Conservation (phyloP, 1,139 yeast genomes). For the Kluyveromyces sp. region DNA sequence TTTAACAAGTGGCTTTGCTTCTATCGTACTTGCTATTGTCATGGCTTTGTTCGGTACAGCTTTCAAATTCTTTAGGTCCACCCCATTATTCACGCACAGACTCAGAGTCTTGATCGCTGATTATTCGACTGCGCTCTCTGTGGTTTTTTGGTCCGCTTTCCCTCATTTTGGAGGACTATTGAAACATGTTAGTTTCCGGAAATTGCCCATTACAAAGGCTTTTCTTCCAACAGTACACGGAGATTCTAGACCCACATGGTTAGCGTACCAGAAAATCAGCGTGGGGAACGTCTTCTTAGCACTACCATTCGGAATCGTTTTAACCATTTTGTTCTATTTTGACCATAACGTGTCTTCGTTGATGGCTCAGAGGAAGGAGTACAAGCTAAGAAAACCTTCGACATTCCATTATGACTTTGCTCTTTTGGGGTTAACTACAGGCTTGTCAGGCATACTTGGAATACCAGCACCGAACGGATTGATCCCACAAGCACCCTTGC, state of each 20-base stretch:
- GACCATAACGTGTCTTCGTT: slow-evolving; percentile 93
- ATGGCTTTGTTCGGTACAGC: slow-evolving; percentile 72
- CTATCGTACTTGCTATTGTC: slow-evolving; percentile 62
- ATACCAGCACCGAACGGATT: slow-evolving; percentile 94
- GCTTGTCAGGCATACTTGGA: slow-evolving; percentile 78
- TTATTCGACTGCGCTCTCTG: slow-evolving; percentile 76
- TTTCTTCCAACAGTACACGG: slow-evolving; percentile 63
- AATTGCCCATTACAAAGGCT: slow-evolving; percentile 63
- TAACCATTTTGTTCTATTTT: slow-evolving; percentile 80
- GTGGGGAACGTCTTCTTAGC: slow-evolving; percentile 81
- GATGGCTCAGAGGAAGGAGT: slow-evolving; percentile 81
- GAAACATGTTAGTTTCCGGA: slow-evolving; percentile 44
- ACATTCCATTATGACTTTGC: slow-evolving; percentile 92
- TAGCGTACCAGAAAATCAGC: slow-evolving; percentile 55
- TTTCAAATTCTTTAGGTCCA: slow-evolving; percentile 50
- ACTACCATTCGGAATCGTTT: slow-evolving; percentile 79
- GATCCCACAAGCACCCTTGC: slow-evolving; percentile 95
- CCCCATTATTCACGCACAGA: slow-evolving; percentile 53
- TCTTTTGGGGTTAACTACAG: slow-evolving; percentile 78
- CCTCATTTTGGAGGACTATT: slow-evolving; percentile 82
- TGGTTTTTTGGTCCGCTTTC: slow-evolving; percentile 86
- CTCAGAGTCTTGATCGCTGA: slow-evolving; percentile 70
- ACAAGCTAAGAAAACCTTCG: slow-evolving; percentile 76
- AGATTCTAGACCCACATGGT: slow-evolving; percentile 32
- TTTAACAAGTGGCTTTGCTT: slow-evolving; percentile 64